These are phyloP conservation scores for Wickerhamomyces sp. DNA, from an alignment of 1,139 yeast genomes.

Conservation along the genomic window DNA sequence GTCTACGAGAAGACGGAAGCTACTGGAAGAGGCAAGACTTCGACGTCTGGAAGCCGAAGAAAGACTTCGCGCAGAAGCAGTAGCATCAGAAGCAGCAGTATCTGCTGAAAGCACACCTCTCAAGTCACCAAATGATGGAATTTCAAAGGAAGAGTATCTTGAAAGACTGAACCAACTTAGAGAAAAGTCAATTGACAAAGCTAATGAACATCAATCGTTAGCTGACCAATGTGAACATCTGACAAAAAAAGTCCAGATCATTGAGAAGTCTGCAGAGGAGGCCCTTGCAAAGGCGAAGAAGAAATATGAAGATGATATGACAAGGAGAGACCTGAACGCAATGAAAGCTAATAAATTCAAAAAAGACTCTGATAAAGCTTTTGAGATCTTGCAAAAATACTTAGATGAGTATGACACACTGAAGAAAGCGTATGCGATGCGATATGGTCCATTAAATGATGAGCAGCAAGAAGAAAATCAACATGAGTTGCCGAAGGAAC, in stretches of 20 bases:
- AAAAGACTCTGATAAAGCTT: slow-evolving; percentile 4
- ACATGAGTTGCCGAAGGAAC: too few species aligned
- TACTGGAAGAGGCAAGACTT: too few species aligned
- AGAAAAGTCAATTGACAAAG: not conserved
- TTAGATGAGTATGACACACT: not conserved
- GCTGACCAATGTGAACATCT: slow-evolving; percentile 4
- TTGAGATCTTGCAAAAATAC: slow-evolving; percentile 2
- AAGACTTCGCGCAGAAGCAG: too few species aligned
- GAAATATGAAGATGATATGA: slow-evolving; percentile 11
- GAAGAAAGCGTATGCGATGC: not conserved
- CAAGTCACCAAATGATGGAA: not conserved
- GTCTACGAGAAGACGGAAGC: too few species aligned
- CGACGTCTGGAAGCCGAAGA: too few species aligned
- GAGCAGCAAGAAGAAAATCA: not conserved
- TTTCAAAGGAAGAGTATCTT: slow-evolving; percentile 8
- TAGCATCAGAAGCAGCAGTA: too few species aligned
- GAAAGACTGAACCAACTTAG: slow-evolving; percentile 3
- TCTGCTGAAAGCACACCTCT: too few species aligned
- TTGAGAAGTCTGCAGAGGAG: slow-evolving; percentile 11
- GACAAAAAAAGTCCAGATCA: slow-evolving; percentile 5
- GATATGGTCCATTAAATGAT: slow-evolving; percentile 5
- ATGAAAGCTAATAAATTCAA: slow-evolving; percentile 4
- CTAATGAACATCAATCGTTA: slow-evolving; percentile 5
- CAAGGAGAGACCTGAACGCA: slow-evolving; percentile 2
- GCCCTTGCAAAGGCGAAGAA: slow-evolving; percentile 13